A percentile compares a stretch with the other conserved stretches of the same genome.
Conservation (phyloP, 768 basidiomycete species). For the Pleurotus platypus region DNA sequence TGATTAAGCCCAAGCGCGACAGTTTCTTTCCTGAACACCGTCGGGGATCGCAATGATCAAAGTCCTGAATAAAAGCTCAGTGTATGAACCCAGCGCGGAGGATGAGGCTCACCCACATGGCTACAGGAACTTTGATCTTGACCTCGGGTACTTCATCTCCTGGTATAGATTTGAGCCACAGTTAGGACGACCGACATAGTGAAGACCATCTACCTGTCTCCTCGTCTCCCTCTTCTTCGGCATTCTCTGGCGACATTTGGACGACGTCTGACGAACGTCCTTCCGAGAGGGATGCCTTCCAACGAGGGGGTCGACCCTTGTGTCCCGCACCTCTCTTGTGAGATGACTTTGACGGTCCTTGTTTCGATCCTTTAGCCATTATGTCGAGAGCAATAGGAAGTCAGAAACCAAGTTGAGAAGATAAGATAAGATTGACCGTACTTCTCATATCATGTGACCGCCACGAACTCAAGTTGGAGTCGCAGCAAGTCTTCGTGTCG, state of each 20-base stretch:
- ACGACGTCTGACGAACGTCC: neutral
- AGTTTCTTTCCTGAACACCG: constrained; percentile 85
- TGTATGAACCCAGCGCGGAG: neutral
- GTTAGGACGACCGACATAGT: too few relatives aligned
- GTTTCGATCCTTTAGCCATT: neutral
- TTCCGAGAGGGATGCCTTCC: neutral
- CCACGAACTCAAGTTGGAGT: constrained; percentile 5
- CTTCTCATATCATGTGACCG: neutral
- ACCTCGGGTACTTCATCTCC: constrained; percentile 50
- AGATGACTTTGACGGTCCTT: neutral
- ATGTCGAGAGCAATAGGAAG: too few relatives aligned
- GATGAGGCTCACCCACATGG: constrained; percentile 86
- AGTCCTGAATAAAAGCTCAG: constrained; percentile 56
- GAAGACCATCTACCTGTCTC: constrained; percentile 16
- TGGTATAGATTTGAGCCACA: constrained; percentile 22
- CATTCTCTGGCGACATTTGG: neutral
- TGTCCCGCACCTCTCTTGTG: neutral
- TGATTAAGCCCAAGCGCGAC: constrained; percentile 78
- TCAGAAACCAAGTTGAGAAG: too few relatives aligned
- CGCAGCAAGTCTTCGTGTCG: neutral
- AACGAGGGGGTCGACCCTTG: neutral
- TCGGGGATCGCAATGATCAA: constrained; percentile 95
- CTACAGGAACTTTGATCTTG: constrained; percentile 69
- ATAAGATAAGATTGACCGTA: too few relatives aligned
- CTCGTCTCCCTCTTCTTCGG: constrained; percentile 7